These are phyloP conservation scores for Coemansia javaensis DNA, from an alignment of 192 early-diverging fungal species.

Conservation along the genomic window DNA sequence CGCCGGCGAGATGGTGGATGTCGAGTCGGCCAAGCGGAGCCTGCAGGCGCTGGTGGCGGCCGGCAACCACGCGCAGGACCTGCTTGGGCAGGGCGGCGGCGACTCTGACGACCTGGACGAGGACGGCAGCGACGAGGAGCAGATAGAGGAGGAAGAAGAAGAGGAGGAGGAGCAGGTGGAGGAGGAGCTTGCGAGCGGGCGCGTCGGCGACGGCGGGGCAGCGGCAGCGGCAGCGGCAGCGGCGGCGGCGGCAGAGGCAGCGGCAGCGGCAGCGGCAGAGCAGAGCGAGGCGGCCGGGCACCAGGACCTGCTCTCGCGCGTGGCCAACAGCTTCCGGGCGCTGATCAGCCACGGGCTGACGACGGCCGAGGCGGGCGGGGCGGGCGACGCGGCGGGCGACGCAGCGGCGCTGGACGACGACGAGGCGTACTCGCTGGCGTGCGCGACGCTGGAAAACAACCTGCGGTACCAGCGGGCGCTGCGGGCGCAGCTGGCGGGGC, in stretches of 20 bases:
- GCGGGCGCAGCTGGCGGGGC: slow-evolving; percentile 36
- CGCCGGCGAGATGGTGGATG: slow-evolving; percentile 10
- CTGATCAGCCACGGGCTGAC: slow-evolving; percentile 37
- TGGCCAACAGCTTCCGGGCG: slow-evolving; percentile 42
- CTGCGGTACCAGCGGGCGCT: slow-evolving; percentile 45
- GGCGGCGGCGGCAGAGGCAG: neutral
- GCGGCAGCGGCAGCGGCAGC: neutral
- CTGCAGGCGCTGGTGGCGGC: slow-evolving; percentile 44
- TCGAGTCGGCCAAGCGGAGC: slow-evolving; percentile 46
- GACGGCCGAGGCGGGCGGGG: slow-evolving; percentile 1
- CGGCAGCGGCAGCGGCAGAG: neutral
- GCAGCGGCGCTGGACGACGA: slow-evolving; percentile 25
- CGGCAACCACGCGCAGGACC: slow-evolving; percentile 36
- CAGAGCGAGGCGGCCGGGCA: neutral
- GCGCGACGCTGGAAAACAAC: slow-evolving; percentile 50
- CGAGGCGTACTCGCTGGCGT: slow-evolving; percentile 32
- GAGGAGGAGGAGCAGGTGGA: slow-evolving; percentile 10
- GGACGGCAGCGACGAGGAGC: slow-evolving; percentile 9
- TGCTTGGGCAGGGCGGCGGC: slow-evolving; percentile 20
- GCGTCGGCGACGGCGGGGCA: neutral
- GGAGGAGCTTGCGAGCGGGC: slow-evolving; percentile 7
- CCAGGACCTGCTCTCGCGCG: slow-evolving; percentile 38
- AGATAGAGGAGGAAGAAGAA: slow-evolving; percentile 10
- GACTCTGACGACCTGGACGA: slow-evolving; percentile 11
- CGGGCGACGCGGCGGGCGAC: slow-evolving; percentile 7